Base-by-base conservation (phyloP, 2,329 filamentous ascomycete genomes). In the Phialemoniopsis sp. region DNA sequence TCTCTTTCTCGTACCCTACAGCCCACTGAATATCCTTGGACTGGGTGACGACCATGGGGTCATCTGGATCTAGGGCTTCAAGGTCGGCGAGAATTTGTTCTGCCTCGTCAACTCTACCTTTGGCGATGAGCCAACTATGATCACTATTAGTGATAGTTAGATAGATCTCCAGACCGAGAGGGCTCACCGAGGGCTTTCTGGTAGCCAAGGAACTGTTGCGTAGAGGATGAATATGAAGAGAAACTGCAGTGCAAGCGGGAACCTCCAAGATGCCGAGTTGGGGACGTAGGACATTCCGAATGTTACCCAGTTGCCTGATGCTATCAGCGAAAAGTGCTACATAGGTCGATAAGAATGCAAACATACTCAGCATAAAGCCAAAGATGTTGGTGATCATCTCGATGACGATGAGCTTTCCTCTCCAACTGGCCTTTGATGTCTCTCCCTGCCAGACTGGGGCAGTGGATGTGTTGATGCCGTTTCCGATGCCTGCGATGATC, bases 231-330 rank as follows among this genome's bases (percentile, higher is more conserved):
- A 46, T 0, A 64, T 62, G 36, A 62, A 67, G 3, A 65, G 37
- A 50, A 68, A 66, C 52, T 72, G 68, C 3, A 72, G 44, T 1
- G 58, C 62, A 13, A 67, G 67, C 0, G 70, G 68, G n/a, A 66
- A 57, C 13, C 66, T 55, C 71, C 72, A 76, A 6, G 41, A 39
- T 28, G 37, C 31, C 36, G 42, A 40, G 38, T 44, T 50, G 5
- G 38, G 38, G 40, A 37, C 43, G n/a, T 41, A 40, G 4, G 62
- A 66, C n/a, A 67, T 45, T 6, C 57, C 64, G 35, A 59, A 66
- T 34, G 54, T 65, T 31, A 67, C 53, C 64, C 62, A 68, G 45
- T 68, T 63, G 10, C 51, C n/a, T n/a, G n/a, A n/a, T n/a, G n/a
- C n/a, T n/a, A n/a, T n/a, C n/a, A n/a, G n/a, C n/a, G n/a, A n/a